phyloP scores from a whole-genome alignment of 2,329 filamentous ascomycete genomes.

The Coniella lustricola region DNA sequence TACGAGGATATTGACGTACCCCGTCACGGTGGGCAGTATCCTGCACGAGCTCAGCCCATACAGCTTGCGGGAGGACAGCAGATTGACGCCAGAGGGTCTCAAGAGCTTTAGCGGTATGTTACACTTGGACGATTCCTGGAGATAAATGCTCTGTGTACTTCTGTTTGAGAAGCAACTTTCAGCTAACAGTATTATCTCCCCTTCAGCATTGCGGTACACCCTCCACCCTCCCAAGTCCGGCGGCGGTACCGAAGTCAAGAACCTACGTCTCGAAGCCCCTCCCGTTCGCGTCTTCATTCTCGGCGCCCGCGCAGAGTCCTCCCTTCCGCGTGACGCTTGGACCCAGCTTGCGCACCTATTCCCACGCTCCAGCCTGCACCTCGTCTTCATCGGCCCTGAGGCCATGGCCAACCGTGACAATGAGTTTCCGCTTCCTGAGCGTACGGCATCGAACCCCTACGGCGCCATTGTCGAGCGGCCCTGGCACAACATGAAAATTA shows the following conservation, averaged over 20 bases:
- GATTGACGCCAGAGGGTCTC: conserved; percentile 79
- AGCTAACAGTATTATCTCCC: neutral
- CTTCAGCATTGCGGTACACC: conserved; percentile 77
- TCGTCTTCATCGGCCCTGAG: conserved; percentile 93
- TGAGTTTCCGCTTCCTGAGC: conserved; percentile 84
- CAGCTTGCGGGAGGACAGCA: conserved; percentile 63
- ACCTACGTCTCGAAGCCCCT: conserved; percentile 75
- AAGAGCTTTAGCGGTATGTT: conserved; percentile 83
- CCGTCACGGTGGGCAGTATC: conserved; percentile 82
- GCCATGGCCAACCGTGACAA: conserved; percentile 90
- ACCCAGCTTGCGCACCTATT: conserved; percentile 91
- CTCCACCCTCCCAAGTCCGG: conserved; percentile 81
- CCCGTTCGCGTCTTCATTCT: conserved; percentile 89
- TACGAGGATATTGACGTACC: conserved; percentile 88
- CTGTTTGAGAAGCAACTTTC: no score
- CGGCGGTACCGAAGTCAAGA: conserved; percentile 65
- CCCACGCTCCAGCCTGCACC: conserved; percentile 80
- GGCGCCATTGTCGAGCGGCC: conserved; percentile 89
- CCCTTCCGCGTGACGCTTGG: conserved; percentile 89
- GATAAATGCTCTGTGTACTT: no score
- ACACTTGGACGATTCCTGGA: no score
- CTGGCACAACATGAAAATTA: conserved; percentile 87
- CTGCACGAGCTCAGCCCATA: conserved; percentile 94
- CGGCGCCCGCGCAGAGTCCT: conserved; percentile 94
- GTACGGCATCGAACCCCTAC: conserved; percentile 81